Percentiles rank a stretch among this genome's conserved stretches.
phyloP scores from a whole-genome alignment of 257 asterid species.

The Leptodermis oblonga region DNA sequence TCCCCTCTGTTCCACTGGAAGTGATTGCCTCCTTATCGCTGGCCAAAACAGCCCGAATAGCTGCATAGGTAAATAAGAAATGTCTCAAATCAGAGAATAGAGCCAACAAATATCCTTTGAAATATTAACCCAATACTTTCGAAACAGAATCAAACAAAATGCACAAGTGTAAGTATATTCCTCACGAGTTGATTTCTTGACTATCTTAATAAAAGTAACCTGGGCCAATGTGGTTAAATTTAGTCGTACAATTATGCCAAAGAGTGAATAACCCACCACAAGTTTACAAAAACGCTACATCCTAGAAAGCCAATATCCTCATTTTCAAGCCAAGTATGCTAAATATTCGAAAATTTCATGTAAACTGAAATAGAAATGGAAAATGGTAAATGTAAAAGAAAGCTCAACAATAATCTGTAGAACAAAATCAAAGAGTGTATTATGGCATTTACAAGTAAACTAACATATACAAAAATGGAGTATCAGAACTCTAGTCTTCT shows the following conservation, averaged over 20 bases:
- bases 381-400: neutral
- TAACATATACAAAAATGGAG: neutral
- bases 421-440: neutral
- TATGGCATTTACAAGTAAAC: neutral
- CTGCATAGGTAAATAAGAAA: slow-evolving; percentile 30
- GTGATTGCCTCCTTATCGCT: slow-evolving; percentile 46
- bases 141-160: neutral
- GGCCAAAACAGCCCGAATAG: slow-evolving; percentile 60
- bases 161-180: neutral
- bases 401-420: neutral
- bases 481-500: neutral
- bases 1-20: slow-evolving; percentile 38
- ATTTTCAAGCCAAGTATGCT: neutral
- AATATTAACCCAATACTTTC: neutral
- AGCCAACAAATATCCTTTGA: neutral
- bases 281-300: neutral
- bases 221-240: neutral
- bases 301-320: neutral
- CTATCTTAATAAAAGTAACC: neutral
- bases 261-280: neutral
- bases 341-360: neutral
- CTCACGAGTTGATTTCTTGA: neutral
- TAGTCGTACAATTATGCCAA: neutral
- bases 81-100: neutral
- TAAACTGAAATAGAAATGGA: too few relatives aligned